Conservation (phyloP, 768 basidiomycete species). For the Lentinula lateritia region DNA sequence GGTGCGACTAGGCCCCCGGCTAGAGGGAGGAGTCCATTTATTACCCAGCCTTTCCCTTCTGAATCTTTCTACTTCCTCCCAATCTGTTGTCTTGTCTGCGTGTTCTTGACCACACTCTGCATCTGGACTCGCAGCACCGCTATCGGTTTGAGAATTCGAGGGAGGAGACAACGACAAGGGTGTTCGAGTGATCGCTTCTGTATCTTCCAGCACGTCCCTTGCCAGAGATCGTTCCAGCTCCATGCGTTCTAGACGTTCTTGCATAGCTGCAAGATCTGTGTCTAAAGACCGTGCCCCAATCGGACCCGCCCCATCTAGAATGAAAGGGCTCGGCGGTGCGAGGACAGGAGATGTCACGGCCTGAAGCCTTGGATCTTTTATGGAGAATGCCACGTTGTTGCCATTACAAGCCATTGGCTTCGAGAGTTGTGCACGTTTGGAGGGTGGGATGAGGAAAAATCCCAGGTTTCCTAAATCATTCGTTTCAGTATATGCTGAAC, state of each 20-base stretch:
- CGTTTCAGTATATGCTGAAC: background rate
- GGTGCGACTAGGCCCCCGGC: background rate
- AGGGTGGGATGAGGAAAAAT: background rate
- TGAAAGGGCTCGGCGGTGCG: constrained; percentile 4
- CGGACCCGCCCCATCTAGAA: background rate
- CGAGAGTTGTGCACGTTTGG: background rate
- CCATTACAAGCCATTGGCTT: background rate
- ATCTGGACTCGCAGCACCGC: background rate
- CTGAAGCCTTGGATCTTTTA: background rate
- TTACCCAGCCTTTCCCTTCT: background rate
- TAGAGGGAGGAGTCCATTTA: constrained; percentile 3
- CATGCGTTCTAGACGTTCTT: background rate
- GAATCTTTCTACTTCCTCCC: constrained; percentile 1
- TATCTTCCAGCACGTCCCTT: background rate
- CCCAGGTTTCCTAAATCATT: background rate
- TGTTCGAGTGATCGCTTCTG: background rate
- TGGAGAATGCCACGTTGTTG: background rate
- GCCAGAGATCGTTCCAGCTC: background rate
- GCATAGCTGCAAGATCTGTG: background rate
- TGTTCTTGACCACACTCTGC: background rate
- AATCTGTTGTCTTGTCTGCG: background rate
- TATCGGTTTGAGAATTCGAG: background rate
- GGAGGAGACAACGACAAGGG: background rate
- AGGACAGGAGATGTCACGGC: background rate
- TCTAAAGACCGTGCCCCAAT: background rate